Evolutionary conservation across 2,329 filamentous ascomycete genomes (phyloP), one percentile per base, ranked within the genome.

Genomic region (Triangularia setosa): DNA sequence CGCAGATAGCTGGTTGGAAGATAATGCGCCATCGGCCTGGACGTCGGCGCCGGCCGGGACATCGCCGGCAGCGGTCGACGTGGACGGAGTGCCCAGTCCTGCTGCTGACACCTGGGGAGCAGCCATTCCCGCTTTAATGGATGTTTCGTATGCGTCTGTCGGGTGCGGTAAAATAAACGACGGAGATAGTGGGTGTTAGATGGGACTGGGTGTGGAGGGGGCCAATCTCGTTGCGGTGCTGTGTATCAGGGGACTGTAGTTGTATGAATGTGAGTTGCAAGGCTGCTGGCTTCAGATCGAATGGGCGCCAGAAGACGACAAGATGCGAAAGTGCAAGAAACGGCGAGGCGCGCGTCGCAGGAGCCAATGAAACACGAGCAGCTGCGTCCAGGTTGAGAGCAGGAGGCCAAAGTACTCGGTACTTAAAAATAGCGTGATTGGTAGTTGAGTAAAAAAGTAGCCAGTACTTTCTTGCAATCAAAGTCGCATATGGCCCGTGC

Each of bases 51-150:
- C 58, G 40, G 28, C 40, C 11, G 44, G 35, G 18, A 60, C 25
- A 33, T 44, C 58, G 21, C 63, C 68, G 60, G 63, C 69, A 27
- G 66, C 63, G 61, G 69, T 66, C 35, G 68, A 65, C 63, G 69
- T 74, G 35, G 27, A 40, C 58, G 18, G 33, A n/a, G 40, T 52
- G 35, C 9, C 40, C 58, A 27, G 24, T 28, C 23, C 35, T 60
- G 35, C 40, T 67, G 76, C 72, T 69, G 79, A 77, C 67, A 76
- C 75, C 71, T 78, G 78, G 65, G 72, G 65, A 58, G 78, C 75
- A 68, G 81, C 80, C 80, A 83, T 83, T 71, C 52, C 61, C 35
- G 28, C 2, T 24, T 8, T 30, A 40, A 21, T 27, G 24, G 23
- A 21, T 59, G 14, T 23, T 12, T 48, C 57, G 30, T 59, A 59